Evolutionary conservation across 768 basidiomycete genomes (phyloP), one percentile per base, ranked within the genome.

Genomic region (Leccinum obscurum): DNA sequence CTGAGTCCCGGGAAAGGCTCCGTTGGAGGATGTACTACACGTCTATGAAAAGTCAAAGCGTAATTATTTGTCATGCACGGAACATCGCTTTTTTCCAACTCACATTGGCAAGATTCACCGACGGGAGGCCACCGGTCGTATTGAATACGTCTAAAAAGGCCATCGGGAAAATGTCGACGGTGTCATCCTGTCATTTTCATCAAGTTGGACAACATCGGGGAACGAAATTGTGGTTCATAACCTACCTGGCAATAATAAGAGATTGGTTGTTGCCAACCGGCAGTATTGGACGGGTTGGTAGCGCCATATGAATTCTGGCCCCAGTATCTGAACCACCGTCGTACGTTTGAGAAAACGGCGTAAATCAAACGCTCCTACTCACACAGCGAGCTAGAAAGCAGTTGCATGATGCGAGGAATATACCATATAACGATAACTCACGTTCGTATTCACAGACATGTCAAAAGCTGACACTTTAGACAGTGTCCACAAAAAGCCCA

Each of bases 101-200:
- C 56, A 83, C 87, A 66, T 87, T 87, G 11, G 85, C 80, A 32
- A 89, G 69, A 71, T 89, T 78, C 57, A 89, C 73, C 37, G 83
- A 81, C 3, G 88, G 88, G 1, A 82, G 64, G 26, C 81, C 84
- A 3, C 84, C 87, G 5, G 79, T 76, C 15, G 80, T 78, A 69
- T 84, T 85, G 74, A 85, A 89, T 46, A 79, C 75, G 63, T 85
- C 74, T 46, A 89, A 56, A 68, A 88, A 89, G 3, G 87, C 86
- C 49, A 89, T 62, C 0, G 87, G 87, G 56, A 89, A 75, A 14
- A 76, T 81, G 62, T 88, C 77, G 48, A 87, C 83, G 9, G 79
- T 74, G 65, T 78, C 71, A 66, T 86, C 85, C 81, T 85, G 63
- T 22, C 24, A n/a, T 49, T 41, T 1, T 49, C 4, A 1, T 53